Base-by-base conservation (phyloP, 192 early-diverging fungal genomes). In the Coemansia sp. region DNA sequence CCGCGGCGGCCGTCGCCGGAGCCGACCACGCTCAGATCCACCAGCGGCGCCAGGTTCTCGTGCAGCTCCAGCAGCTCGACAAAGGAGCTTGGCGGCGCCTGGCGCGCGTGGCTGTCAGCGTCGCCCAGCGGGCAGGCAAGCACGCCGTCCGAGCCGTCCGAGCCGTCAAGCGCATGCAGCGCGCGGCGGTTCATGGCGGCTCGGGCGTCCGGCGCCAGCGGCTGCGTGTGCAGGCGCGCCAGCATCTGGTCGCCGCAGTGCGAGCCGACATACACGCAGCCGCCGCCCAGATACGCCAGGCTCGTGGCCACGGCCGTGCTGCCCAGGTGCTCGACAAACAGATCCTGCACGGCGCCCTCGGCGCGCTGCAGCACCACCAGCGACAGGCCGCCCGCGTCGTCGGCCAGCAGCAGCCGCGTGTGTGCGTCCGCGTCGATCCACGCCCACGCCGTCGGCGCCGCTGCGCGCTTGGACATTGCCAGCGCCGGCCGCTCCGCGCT, bases 21-120 rank as follows among this genome's bases (percentile, higher is more conserved):
- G 60, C 95, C 89, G 12, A 93, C 84, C 20, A 95, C 79, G 44
- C 84, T 82, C 78, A 98, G 88, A 60, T 97, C 94, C 0, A 78
- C 60, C 3, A 97, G 84, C 0, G 96, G 96, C 19, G 86, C 87
- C 51, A 96, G 62, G 65, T 90, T 95, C 28, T 69, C 41, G 64
- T 70, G 91, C 17, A 78, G 73, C 51, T 87, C 71, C 32, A 85
- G 26, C 6, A 84, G 59, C 26, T 85, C 75, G 0, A 94, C n/a
- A 29, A 68, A 85, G 6, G 62, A 67, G 9, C 75, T 71, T 8
- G 75, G 56, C 20, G 19, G 7, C n/a, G 30, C 40, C 29, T 10
- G 25, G 14, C 23, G 14, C 8, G n/a, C 30, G 0, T 0, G 22
- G 3, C 10, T 7, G 25, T 1, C 23, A 19, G 39, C 2, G 26